Base-by-base conservation (phyloP, 2,329 filamentous ascomycete species). In the Byssothecium circinans region DNA sequence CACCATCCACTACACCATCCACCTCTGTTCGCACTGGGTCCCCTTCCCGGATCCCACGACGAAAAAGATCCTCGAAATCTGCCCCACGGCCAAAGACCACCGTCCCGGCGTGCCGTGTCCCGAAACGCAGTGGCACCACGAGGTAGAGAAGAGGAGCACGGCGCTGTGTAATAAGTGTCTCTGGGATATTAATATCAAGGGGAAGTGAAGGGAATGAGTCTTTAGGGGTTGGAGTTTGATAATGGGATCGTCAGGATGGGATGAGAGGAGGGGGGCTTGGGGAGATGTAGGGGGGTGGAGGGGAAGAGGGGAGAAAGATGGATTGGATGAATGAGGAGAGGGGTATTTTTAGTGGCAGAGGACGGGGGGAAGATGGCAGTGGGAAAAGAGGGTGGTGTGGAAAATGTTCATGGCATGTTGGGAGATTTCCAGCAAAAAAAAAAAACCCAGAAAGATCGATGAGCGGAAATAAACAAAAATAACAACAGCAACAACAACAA, bases 11-110 rank as follows among this genome's bases (percentile, higher is more conserved):
- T 68, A 68, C 47, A 67, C 63, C 18, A 51, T 68, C 38, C 59
- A 67, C 44, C 47, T 55, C 36, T 68, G 65, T 50, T 56, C 59
- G 35, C 62, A 67, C 52, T 68, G 65, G 65, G 53, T 67, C 11
- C 55, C 63, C 17, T 63, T 66, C 34, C 63, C 63, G 2, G 52
- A 60, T 39, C 56, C 53, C 11, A 55, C 57, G 18, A 62, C 62
- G 41, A 63, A 62, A 4, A 58, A 60, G 2, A 50, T 65, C 18
- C 50, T 67, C 6, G 14, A 20, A 55, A 61, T 17, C 64, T 67
- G 15, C 67, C 63, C 49, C 49, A 60, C 20, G 56, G 56, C 62
- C 17, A 60, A 67, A 42, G 57, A 54, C 41, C 45, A 60, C 33
- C 57, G 64, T 14, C 41, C 67, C 14, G 63, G 63, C 2, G 52